Conservation (phyloP, 768 basidiomycete species). For the Coprinopsis cinerea region DNA sequence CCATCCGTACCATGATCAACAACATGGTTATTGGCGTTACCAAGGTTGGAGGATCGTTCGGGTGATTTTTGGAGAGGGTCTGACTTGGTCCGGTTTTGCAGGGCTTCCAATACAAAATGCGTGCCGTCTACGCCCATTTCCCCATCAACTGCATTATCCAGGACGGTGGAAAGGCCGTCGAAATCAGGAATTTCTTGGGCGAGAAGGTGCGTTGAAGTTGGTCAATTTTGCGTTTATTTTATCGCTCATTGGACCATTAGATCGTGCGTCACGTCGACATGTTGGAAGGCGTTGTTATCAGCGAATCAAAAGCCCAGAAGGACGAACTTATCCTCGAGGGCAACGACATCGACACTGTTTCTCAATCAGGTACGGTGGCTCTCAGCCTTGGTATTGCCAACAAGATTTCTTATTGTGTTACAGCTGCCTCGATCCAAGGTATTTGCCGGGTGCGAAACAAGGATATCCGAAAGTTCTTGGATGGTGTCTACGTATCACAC, state of each 20-base stretch:
- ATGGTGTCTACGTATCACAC: slow-evolving; percentile 89
- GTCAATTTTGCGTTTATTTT: neutral
- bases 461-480: slow-evolving; percentile 98
- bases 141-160: slow-evolving; percentile 98
- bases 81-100: slow-evolving; percentile 23
- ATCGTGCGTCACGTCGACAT: slow-evolving; percentile 89
- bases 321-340: slow-evolving; percentile 93
- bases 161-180: slow-evolving; percentile 61
- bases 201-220: slow-evolving; percentile 63
- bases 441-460: slow-evolving; percentile 97
- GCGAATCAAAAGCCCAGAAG: slow-evolving; percentile 89
- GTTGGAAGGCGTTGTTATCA: slow-evolving; percentile 79
- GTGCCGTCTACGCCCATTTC: slow-evolving; percentile 99
- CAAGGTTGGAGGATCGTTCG: slow-evolving; percentile 49
- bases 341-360: slow-evolving; percentile 95
- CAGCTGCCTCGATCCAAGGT: slow-evolving; percentile 95
- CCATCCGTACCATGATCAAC: slow-evolving; percentile 88
- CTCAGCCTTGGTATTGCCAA: neutral
- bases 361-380: slow-evolving; percentile 72
- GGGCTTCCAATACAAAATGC: slow-evolving; percentile 99
- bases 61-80: neutral
- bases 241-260: slow-evolving; percentile 37
- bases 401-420: slow-evolving; percentile 5
- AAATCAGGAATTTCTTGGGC: slow-evolving; percentile 94
- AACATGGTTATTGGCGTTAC: slow-evolving; percentile 99